Conservation (phyloP, 2,329 filamentous ascomycete genomes). For the Hypoxylon sp. region DNA sequence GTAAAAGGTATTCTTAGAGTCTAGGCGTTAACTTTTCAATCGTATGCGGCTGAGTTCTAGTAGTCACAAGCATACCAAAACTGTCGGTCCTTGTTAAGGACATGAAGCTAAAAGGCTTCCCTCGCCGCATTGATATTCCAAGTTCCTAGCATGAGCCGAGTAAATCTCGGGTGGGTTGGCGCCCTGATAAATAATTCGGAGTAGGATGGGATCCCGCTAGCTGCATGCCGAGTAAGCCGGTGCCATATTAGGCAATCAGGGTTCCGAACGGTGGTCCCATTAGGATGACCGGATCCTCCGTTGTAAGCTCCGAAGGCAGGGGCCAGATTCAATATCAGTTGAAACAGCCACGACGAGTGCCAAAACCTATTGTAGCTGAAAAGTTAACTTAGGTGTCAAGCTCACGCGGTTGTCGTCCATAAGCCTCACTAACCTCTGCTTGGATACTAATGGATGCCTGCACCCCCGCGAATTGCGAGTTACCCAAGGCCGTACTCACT, state of each 20-base stretch:
- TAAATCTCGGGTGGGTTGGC: background rate
- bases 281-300: slow-evolving; percentile 10
- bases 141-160: background rate
- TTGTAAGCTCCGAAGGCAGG: slow-evolving; percentile 7
- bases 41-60: background rate
- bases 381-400: background rate
- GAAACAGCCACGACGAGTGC: background rate
- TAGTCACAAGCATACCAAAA: background rate
- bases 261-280: background rate
- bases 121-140: background rate
- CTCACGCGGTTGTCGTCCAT: background rate
- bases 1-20: background rate
- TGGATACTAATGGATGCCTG: background rate
- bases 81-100: background rate
- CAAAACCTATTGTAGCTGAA: background rate
- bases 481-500: background rate
- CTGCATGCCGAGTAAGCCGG: slow-evolving; percentile 4
- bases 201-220: background rate
- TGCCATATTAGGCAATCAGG: slow-evolving; percentile 10
- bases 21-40: background rate
- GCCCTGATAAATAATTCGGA: slow-evolving; percentile 8
- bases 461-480: background rate
- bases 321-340: background rate
- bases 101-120: background rate
- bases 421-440: background rate